phyloP scores from a whole-genome alignment of 163 green algal genomes.

The Coccomyxa subellipsoidea region DNA sequence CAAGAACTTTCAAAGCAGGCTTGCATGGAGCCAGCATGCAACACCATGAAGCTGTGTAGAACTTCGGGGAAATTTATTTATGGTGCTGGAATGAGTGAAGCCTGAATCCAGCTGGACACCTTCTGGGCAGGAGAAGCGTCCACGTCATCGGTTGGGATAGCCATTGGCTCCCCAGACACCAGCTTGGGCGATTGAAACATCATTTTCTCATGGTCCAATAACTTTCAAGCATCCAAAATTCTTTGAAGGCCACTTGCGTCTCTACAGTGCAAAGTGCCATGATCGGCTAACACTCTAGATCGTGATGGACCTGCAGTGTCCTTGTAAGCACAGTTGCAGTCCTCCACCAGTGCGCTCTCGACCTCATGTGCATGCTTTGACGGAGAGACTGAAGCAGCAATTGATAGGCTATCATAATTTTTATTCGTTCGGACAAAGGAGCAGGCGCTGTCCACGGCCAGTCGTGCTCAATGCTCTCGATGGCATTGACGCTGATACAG shows the following conservation, averaged over 20 bases:
- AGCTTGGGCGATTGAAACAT: neutral
- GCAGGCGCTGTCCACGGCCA: neutral
- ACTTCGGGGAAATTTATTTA: too few species aligned
- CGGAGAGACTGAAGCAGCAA: neutral
- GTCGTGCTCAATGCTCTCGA: neutral
- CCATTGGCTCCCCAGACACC: neutral
- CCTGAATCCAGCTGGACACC: too few species aligned
- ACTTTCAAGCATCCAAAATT: too few species aligned
- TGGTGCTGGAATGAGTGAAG: too few species aligned
- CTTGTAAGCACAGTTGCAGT: neutral
- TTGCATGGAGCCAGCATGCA: too few species aligned
- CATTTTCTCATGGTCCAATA: too few species aligned
- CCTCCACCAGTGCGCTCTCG: neutral
- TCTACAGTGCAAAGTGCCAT: neutral
- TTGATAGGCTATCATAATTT: neutral
- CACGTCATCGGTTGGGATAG: neutral
- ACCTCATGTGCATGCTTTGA: neutral
- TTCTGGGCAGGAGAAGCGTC: too few species aligned
- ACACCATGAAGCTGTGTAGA: too few species aligned
- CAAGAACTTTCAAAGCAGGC: too few species aligned
- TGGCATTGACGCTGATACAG: neutral
- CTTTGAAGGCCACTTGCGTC: too few species aligned
- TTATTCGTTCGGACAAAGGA: neutral
- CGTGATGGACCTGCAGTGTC: neutral
- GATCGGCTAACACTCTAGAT: neutral